Evolutionary conservation across 1,284 basidiomycete species (phyloP).

Genomic region (Thelephora terrestris): DNA sequence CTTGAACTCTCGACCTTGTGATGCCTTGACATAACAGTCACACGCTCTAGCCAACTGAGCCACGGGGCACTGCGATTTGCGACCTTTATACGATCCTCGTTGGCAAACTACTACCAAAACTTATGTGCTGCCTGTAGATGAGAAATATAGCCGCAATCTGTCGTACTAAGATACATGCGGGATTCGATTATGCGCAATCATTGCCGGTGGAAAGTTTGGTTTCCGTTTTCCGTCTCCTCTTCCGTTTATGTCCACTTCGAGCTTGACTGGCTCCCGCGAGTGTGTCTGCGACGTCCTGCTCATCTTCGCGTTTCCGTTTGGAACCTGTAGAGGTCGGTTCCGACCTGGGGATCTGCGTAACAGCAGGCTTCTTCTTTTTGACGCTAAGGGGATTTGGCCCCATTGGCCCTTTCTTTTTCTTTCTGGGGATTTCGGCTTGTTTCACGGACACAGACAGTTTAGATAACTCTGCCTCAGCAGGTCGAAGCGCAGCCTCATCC

Average conservation of each 20-base stretch:
- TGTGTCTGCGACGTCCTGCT: not conserved
- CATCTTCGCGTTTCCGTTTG: constrained; percentile 19
- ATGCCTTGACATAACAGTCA: constrained; percentile 4
- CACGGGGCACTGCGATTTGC: not conserved
- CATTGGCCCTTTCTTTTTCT: constrained; percentile 67
- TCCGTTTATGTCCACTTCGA: constrained; percentile 22
- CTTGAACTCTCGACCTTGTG: constrained; percentile 17
- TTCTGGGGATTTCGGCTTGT: constrained; percentile 31
- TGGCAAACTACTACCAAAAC: too few relatives aligned
- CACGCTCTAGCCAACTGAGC: constrained; percentile 1
- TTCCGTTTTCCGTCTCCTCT: constrained; percentile 22
- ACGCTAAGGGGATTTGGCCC: constrained; percentile 89
- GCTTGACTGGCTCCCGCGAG: constrained; percentile 1
- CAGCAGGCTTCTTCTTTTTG: constrained; percentile 69
- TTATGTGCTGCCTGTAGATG: too few relatives aligned
- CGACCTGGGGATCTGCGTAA: constrained; percentile 8
- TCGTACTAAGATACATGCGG: too few relatives aligned
- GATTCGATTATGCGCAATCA: too few relatives aligned
- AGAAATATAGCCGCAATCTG: too few relatives aligned
- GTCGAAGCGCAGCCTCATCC: constrained; percentile 43
- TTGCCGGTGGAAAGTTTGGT: not conserved
- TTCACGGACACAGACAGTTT: constrained; percentile 25
- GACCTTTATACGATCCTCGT: not conserved
- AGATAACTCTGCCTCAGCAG: constrained; percentile 35
- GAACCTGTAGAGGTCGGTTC: constrained; percentile 3